Evolutionary conservation across 306 rosid species (phyloP), one percentile per base, ranked within the genome.

Genomic region (Dalbergia cochinchinensis): DNA sequence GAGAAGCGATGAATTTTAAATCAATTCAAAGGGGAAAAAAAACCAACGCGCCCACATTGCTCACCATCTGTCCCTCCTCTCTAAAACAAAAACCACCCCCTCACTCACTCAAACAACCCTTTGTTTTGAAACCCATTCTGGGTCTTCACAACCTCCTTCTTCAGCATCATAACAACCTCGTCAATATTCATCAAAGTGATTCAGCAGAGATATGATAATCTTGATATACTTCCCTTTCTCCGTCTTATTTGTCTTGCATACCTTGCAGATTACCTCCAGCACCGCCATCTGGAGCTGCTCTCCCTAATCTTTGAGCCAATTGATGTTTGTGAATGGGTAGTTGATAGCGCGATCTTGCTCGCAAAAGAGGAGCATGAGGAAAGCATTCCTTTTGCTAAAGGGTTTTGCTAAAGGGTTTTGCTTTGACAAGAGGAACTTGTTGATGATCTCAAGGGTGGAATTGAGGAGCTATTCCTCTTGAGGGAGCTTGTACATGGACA

Each of bases 81-180:
- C 2, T 1, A 2, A 26, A 26, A 26, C 26, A 26, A 2, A 26
- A 2, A 26, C 31, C 31, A 26, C 31, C 31, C 31, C 2, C 31
- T 26, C 31, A 26, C 31, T 26, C 2, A 26, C 31, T 26, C 31
- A 26, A 26, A 26, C 31, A 26, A 26, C 31, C 31, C 31, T 26
- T 26, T 3, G 3, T 26, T 22, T 22, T 22, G 26, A 22, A n/a
- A n/a, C n/a, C n/a, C n/a, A n/a, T n/a, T 85, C 84, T 96, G 99
- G 10, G 98, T 96, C 65, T 96, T 96, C 61, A 96, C 89, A 10
- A 96, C 98, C 70, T 96, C 99, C 73, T 96, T 96, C 90, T 96
- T 96, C 54, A 96, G 86, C 89, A 86, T 89, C 92, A 96, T 88
- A 76, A 96, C 97, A 68, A 96, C 96, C 94, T 96, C 96, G 73